A percentile compares a stretch with the other conserved stretches of the same genome.
phyloP scores from a whole-genome alignment of 768 basidiomycete species.

The Botryobasidium botryosum region DNA sequence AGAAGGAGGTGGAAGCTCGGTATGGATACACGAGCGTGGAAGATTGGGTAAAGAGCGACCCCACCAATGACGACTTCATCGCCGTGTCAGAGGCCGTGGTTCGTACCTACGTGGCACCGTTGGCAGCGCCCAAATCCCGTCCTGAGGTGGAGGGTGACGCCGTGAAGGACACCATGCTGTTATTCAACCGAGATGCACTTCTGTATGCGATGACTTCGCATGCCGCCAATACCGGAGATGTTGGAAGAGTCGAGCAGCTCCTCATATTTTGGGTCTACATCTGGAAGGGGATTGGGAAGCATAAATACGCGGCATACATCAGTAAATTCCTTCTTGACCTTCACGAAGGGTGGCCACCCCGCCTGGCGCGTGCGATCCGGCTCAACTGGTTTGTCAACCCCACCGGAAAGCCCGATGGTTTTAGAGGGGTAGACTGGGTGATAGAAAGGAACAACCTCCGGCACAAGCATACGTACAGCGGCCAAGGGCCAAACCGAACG shows the following conservation, averaged over 20 bases:
- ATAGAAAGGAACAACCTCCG: constrained; percentile 1
- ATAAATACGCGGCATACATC: constrained; percentile 15
- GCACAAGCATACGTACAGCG: constrained; percentile 11
- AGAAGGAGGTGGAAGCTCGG: not conserved
- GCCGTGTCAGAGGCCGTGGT: constrained; percentile 16
- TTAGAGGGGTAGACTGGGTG: not conserved
- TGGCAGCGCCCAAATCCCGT: constrained; percentile 3
- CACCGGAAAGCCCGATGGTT: not conserved
- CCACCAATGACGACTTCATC: constrained; percentile 16
- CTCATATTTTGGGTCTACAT: not conserved
- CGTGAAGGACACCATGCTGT: constrained; percentile 18
- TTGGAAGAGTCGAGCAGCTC: constrained; percentile 19
- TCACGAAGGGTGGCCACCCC: constrained; percentile 13
- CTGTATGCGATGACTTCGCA: constrained; percentile 27
- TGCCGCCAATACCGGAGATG: constrained; percentile 22
- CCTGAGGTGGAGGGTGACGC: not conserved
- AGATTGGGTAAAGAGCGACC: no score
- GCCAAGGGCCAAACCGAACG: constrained; percentile 9
- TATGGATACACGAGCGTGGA: constrained; percentile 10
- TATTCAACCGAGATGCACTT: constrained; percentile 21
- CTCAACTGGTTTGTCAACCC: constrained; percentile 1
- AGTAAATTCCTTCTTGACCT: constrained; percentile 15
- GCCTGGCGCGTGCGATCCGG: constrained; percentile 5
- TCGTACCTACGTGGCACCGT: constrained; percentile 12
- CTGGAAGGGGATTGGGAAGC: constrained; percentile 16